Evolutionary conservation across 208 protist genomes (phyloP), one percentile per base, ranked within the genome.

Genomic region (Crithidia thermophila): DNA sequence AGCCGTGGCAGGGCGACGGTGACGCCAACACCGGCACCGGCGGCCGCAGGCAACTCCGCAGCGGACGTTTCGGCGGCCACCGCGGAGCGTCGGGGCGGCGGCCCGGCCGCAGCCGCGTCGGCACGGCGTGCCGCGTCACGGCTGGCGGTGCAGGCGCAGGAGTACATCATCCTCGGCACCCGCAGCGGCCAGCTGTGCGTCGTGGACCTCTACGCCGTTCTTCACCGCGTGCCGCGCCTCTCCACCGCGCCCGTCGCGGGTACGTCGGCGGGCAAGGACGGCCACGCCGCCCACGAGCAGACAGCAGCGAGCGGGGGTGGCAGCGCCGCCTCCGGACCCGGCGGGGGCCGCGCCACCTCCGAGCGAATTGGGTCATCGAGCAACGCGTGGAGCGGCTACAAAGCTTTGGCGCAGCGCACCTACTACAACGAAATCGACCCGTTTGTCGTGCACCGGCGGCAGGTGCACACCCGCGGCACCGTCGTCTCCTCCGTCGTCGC

Each of bases 91-190:
- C 23, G 23, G 20, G 0, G 16, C 13, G 14, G 40, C 42, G 14
- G 47, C 23, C 14, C 49, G 25, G 33, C 39, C 18, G 20, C 59
- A 34, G 4, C 42, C 16, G 13, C 60, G 31, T 27, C 23, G 13
- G 37, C 49, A 40, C 23, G 43, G 4, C 47, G 60, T 30, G 18
- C 60, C 40, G 28, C 39, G 8, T 20, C 60, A 34, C 68, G 63
- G 33, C 30, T 71, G n/a, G 57, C 53, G 34, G 62, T 75, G 13
- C 60, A 63, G 28, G 50, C 72, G 21, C 65, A 70, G 34, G 74
- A 85, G 56, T 77, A 79, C 51, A 37, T 86, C 21, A 8, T 86
- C 20, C 59, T 81, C 31, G 81, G 81, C 60, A 86, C 76, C 33
- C 77, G 81, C 34, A 73, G 51, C 6, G 81, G 81, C 25, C 52